Evolutionary conservation across 2,329 filamentous ascomycete species (phyloP).

Genomic region (Diaporthe sp.): DNA sequence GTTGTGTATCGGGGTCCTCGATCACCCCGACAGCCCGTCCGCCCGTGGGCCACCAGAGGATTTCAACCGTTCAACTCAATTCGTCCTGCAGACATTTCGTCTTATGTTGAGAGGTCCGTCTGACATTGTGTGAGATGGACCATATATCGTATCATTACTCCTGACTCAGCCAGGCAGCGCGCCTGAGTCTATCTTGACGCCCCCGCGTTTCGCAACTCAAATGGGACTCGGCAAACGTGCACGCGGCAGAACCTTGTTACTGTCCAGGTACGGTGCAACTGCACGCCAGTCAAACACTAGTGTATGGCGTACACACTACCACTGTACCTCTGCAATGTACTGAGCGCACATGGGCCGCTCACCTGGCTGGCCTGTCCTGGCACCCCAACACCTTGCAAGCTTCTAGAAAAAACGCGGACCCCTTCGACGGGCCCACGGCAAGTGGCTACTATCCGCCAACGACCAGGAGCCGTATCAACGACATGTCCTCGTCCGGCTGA

Average conservation of each 20-base stretch:
- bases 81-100: background rate
- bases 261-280: background rate
- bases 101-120: background rate
- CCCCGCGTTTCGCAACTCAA: slow-evolving; percentile 1
- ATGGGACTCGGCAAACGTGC: background rate
- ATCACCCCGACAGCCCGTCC: slow-evolving; percentile 34
- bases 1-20: slow-evolving; percentile 35
- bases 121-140: slow-evolving; percentile 2
- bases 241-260: background rate
- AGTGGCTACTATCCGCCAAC: background rate
- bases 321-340: background rate
- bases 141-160: background rate
- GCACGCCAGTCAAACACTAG: background rate
- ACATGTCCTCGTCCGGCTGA: background rate
- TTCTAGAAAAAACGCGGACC: background rate
- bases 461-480: background rate
- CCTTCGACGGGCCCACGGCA: slow-evolving; percentile 9
- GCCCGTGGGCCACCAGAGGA: background rate
- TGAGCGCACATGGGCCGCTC: background rate
- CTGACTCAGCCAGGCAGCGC: slow-evolving; percentile 3
- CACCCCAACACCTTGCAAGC: background rate
- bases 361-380: background rate
- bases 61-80: background rate
- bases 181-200: background rate
- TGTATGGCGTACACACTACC: background rate